These are phyloP conservation scores for Talaromyces trachyspermus DNA, from an alignment of 495 filamentous ascomycete genomes.

Conservation along the genomic window DNA sequence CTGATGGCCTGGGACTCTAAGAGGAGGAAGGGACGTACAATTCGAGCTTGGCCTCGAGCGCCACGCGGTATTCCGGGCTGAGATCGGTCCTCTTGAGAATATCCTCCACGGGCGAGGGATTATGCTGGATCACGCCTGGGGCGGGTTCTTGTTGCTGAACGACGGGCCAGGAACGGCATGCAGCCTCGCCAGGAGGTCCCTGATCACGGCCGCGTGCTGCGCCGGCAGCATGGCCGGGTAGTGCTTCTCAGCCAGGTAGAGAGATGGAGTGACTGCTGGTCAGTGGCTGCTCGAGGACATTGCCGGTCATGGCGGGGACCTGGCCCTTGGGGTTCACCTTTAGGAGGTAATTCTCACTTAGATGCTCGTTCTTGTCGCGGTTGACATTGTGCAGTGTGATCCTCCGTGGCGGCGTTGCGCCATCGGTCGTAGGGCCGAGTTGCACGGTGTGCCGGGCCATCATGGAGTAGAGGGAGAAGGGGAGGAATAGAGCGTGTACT, in stretches of 20 bases:
- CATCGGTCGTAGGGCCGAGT: background rate
- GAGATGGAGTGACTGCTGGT: slow-evolving; percentile 6
- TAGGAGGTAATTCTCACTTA: background rate
- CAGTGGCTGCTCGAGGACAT: slow-evolving; percentile 3
- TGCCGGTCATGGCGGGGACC: slow-evolving; percentile 5
- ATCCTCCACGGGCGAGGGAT: slow-evolving; percentile 2
- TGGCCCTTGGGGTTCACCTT: slow-evolving; percentile 5
- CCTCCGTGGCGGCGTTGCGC: background rate
- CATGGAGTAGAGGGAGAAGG: slow-evolving; percentile 7
- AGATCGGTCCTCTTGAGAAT: slow-evolving; percentile 6
- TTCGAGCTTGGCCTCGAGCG: slow-evolving; percentile 3
- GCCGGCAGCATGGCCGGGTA: slow-evolving; percentile 1
- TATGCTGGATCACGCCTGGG: background rate
- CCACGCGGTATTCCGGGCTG: slow-evolving; percentile 3
- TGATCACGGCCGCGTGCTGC: slow-evolving; percentile 1
- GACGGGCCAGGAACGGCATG: slow-evolving; percentile 1
- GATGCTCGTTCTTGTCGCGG: background rate
- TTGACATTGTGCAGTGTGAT: slow-evolving; percentile 1
- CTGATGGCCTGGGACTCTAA: too few species aligned
- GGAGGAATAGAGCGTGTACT: slow-evolving; percentile 6
- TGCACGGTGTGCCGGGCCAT: slow-evolving; percentile 4
- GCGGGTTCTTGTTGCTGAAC: slow-evolving; percentile 1
- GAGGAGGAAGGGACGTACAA: background rate
- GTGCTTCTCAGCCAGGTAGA: slow-evolving; percentile 4
- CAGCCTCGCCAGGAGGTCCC: background rate